Evolutionary conservation across 2,329 filamentous ascomycete genomes (phyloP).

Genomic region (Sordariomycetes sp.): DNA sequence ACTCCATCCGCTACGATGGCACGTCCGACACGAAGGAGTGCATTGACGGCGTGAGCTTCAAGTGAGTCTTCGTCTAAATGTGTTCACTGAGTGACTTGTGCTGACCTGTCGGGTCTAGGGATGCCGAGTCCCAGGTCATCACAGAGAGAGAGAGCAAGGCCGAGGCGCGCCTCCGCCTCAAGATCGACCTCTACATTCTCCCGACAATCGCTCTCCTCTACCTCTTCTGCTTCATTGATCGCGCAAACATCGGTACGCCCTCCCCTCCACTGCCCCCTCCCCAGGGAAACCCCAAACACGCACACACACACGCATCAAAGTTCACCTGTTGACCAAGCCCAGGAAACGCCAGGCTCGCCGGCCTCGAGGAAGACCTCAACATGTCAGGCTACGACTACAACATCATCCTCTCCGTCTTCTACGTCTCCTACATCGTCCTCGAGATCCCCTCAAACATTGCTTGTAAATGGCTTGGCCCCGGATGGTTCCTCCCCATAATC

Average conservation of each 20-base stretch:
- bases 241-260: slow-evolving; percentile 54
- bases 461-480: slow-evolving; percentile 52
- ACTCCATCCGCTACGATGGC: neutral
- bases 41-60: neutral
- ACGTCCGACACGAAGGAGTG: neutral
- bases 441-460: slow-evolving; percentile 49
- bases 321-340: too few species aligned
- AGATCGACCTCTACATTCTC: slow-evolving; percentile 53
- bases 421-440: slow-evolving; percentile 51
- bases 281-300: slow-evolving; percentile 30
- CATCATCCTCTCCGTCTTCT: slow-evolving; percentile 45
- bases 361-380: slow-evolving; percentile 39
- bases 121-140: too few species aligned
- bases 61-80: neutral
- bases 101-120: neutral
- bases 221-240: slow-evolving; percentile 62
- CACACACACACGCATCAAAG: slow-evolving; percentile 56
- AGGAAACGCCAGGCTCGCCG: slow-evolving; percentile 48
- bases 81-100: neutral
- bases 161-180: slow-evolving; percentile 33
- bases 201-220: slow-evolving; percentile 55
- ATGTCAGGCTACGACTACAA: slow-evolving; percentile 49
- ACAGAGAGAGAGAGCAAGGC: neutral
- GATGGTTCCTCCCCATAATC: slow-evolving; percentile 47
- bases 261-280: too few species aligned